These are phyloP conservation scores for Mollisia scopiformis DNA, from an alignment of 2,329 filamentous ascomycete genomes.

Conservation along the genomic window DNA sequence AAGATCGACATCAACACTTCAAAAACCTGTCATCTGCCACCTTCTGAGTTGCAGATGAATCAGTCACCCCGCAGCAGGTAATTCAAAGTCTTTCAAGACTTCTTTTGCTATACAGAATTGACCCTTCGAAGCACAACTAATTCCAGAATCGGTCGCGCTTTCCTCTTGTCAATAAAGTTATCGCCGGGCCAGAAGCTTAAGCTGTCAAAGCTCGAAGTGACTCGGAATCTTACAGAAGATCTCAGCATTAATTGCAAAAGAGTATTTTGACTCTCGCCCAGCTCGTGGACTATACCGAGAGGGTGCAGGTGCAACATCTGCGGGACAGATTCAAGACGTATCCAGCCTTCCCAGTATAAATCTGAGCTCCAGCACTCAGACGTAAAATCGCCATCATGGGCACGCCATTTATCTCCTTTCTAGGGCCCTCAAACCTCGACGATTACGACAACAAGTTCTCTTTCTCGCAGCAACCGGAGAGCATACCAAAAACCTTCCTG, in stretches of 20 bases:
- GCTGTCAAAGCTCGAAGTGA: neutral
- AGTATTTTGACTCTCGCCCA: neutral
- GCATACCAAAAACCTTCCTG: conserved; percentile 58
- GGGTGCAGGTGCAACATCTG: too few relatives aligned
- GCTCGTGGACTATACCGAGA: too few relatives aligned
- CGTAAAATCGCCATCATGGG: conserved; percentile 19
- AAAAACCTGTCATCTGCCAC: conserved; percentile 1
- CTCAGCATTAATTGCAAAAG: neutral
- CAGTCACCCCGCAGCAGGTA: neutral
- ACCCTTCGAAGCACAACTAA: neutral
- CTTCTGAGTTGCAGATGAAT: neutral
- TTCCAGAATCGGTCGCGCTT: neutral
- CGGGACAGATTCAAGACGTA: neutral
- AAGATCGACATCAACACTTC: neutral
- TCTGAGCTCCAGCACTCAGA: neutral
- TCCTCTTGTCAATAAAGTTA: neutral
- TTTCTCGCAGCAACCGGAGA: conserved; percentile 46
- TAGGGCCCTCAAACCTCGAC: conserved; percentile 50
- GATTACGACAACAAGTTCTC: conserved; percentile 47
- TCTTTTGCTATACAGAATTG: conserved; percentile 1
- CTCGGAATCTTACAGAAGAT: neutral
- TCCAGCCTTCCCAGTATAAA: neutral
- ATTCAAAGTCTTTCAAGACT: neutral
- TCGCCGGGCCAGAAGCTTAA: neutral
- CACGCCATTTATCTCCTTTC: conserved; percentile 35